Evolutionary conservation across 1,284 basidiomycete genomes (phyloP).

Genomic region (Ustilago xerochloae): DNA sequence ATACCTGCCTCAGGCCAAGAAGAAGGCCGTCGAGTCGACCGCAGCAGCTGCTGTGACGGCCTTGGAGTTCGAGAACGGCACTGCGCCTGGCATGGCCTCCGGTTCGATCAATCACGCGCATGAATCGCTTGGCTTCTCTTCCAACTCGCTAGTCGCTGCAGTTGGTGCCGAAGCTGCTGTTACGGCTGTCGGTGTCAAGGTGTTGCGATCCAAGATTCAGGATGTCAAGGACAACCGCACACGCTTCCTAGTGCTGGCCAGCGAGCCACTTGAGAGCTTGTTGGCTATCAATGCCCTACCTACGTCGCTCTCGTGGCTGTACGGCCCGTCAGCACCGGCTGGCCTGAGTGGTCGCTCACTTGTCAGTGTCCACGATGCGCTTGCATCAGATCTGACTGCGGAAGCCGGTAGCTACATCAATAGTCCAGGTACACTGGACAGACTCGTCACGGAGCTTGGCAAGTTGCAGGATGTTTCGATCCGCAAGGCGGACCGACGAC

Average conservation of each 20-base stretch:
- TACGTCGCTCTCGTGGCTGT: conserved; percentile 16
- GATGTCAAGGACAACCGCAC: conserved; percentile 49
- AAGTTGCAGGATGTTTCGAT: conserved; percentile 18
- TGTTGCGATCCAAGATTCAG: conserved; percentile 42
- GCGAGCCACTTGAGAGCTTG: conserved; percentile 35
- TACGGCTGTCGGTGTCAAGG: conserved; percentile 18
- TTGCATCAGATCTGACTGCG: conserved; percentile 17
- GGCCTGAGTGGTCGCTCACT: conserved; percentile 23
- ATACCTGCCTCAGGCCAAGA: conserved; percentile 46
- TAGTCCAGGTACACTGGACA: conserved; percentile 3
- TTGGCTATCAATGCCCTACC: conserved; percentile 27
- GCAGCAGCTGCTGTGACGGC: conserved; percentile 44
- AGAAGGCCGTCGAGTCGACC: conserved; percentile 46
- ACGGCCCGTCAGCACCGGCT: conserved; percentile 6
- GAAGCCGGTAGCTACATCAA: conserved; percentile 23
- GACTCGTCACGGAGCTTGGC: conserved; percentile 14
- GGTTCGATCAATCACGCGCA: conserved; percentile 20
- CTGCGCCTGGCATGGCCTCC: conserved; percentile 36
- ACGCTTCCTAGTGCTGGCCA: conserved; percentile 42
- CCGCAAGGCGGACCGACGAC: conserved; percentile 43
- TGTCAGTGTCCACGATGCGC: conserved; percentile 28
- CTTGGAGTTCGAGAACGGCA: conserved; percentile 44
- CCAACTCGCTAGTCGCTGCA: conserved; percentile 40
- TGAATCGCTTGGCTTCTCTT: conserved; percentile 41
- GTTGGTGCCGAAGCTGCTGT: conserved; percentile 38